Base-by-base conservation (phyloP, 2,329 filamentous ascomycete genomes). In the Colletotrichum camelliae region DNA sequence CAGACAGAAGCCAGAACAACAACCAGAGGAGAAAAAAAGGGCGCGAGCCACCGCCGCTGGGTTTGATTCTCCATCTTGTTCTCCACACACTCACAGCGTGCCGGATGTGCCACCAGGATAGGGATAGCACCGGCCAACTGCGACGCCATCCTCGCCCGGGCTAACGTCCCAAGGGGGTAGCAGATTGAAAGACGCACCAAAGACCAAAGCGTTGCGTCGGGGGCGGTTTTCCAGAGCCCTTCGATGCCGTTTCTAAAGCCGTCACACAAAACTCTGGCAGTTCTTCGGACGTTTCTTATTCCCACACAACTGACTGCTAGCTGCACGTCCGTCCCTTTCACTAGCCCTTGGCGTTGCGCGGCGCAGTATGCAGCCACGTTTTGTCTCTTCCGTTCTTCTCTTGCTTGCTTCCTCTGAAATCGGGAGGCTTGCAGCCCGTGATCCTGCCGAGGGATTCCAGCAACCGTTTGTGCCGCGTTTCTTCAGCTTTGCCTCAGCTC, bases 31-130 rank as follows among this genome's bases (percentile, higher is more conserved):
- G 35, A 39, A 57, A 66, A 39, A 27, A 57, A 52, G 43, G 31
- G 62, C 24, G 39, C 62, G 31, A 37, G 39, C 43, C 33, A 27
- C 68, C 72, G 39, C 39, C 18, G 39, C 43, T 24, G 24, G 29
- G 39, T 29, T 15, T 29, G 52, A 21, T 60, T 55, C 68, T 31
- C 52, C 39, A 39, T 62, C 37, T 52, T 52, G 43, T 13, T 52
- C 61, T 43, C 55, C 72, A 72, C 55, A 67, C 60, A 57, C 67
- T 52, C 43, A 52, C 31, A 58, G 24, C 64, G 27, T 72, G 68
- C 73, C 73, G 73, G 73, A 73, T 75, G 73, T 75, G 73, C 64
- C 62, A 72, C 73, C 73, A 75, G 69, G 73, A 75, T 75, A 75
- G 73, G 73, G 69, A 75, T 75, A 75, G 73, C 55, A 68, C 69